Conservation (phyloP, 371 early-diverging fungal genomes). For the Mucor piriformis region DNA sequence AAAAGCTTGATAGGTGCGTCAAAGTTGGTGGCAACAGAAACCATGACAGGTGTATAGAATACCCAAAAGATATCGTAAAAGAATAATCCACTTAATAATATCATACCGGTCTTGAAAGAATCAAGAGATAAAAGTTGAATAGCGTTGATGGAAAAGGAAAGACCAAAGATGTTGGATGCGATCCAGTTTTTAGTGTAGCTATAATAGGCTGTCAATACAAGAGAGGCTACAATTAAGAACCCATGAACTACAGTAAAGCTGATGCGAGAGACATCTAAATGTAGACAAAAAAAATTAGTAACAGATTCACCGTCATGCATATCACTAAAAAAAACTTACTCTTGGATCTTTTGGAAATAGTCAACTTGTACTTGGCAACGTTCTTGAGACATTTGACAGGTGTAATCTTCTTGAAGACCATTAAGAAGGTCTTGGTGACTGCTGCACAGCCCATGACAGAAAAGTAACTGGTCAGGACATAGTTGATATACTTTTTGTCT, state of each 20-base stretch:
- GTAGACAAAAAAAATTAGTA: not conserved
- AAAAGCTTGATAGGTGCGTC: constrained; percentile 97
- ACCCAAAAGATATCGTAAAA: constrained; percentile 99
- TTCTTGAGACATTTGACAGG: constrained; percentile 53
- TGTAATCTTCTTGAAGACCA: constrained; percentile 52
- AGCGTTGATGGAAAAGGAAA: constrained; percentile 86
- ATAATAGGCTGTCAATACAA: constrained; percentile 76
- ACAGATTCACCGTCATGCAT: not conserved
- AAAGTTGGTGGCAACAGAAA: constrained; percentile 94
- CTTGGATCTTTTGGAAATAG: constrained; percentile 71
- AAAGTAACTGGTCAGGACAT: constrained; percentile 88
- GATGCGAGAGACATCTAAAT: constrained; percentile 62
- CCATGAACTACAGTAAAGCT: constrained; percentile 81
- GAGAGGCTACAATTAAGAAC: constrained; percentile 57
- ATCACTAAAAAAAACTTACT: constrained; percentile 46
- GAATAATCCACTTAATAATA: constrained; percentile 90
- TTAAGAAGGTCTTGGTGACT: constrained; percentile 66
- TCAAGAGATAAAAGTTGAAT: constrained; percentile 89
- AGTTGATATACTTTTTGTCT: constrained; percentile 84
- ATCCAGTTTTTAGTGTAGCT: constrained; percentile 91
- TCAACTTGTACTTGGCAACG: constrained; percentile 71
- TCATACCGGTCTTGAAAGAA: constrained; percentile 94
- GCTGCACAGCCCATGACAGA: constrained; percentile 81
- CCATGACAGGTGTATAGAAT: constrained; percentile 98
- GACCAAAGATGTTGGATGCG: constrained; percentile 86